Base-by-base conservation (phyloP, 2,329 filamentous ascomycete species). In the Chlorencoelia australis region DNA sequence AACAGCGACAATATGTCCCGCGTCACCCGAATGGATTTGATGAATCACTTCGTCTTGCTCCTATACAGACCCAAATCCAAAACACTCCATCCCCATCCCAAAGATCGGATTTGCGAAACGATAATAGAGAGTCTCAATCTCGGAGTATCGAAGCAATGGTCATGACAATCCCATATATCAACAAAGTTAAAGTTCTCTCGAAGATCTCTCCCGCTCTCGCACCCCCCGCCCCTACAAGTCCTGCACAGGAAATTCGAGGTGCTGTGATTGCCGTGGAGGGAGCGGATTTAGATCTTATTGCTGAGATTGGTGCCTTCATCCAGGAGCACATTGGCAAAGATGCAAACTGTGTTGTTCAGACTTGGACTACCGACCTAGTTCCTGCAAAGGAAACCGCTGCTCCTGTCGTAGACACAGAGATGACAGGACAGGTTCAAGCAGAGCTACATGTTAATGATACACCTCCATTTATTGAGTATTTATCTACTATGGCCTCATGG, bases 241-340 rank as follows among this genome's bases (percentile, higher is more conserved):
- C 59, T 35, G 35, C 51, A 16, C 55, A 59, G 41, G 60, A 65
- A 47, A 63, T 66, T 5, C 73, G 87, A n/a, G 88, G 89, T 0
- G 74, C 82, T 0, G 72, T 95, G 24, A 79, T 96, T 43, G 81
- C 84, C 1, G 65, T 96, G 18, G 89, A 96, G 58, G 88, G 88
- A 1, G 69, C 80, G 13, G 72, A 79, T 39, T 45, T 56, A 5
- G 51, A 52, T n/a, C 48, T 72, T 15, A 53, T 73, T 7, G 57
- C 63, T 2, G 66, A 71, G 7, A 73, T 83, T 4, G 77, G 84
- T 3, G 62, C 68, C 3, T 69, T 73, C 13, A 73, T 94, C 14
- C 70, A 44, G 8, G 47, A 52, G 4, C 44, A 53, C 25, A 41
- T 58, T 15, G 35, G 30, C 15, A 49, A 48, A 37, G 52, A 57